Evolutionary conservation across 1,284 basidiomycete species (phyloP).

Genomic region (Sanghuangporus sanghuang): DNA sequence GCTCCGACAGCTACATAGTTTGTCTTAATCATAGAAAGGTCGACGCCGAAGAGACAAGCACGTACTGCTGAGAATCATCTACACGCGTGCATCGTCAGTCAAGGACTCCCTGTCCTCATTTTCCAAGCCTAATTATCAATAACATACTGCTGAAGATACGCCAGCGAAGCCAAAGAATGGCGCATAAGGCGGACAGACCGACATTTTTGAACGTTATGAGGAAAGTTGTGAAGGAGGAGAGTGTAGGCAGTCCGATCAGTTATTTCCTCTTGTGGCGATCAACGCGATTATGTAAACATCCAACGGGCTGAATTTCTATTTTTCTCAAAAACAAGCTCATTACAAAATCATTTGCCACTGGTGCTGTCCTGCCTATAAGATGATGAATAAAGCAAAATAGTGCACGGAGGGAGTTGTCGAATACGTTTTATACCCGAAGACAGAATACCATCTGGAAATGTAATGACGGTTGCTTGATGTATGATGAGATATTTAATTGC

Average conservation of each 20-base stretch:
- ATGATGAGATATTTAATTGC: too few species aligned
- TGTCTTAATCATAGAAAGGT: constrained; percentile 6
- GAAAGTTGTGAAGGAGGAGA: neutral
- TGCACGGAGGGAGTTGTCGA: too few species aligned
- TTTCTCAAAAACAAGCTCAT: too few species aligned
- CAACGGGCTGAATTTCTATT: neutral
- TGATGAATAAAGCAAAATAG: too few species aligned
- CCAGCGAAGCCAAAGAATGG: constrained; percentile 85
- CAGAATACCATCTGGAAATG: too few species aligned
- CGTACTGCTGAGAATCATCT: constrained; percentile 89
- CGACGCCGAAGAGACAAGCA: constrained; percentile 19
- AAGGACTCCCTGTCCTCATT: constrained; percentile 10
- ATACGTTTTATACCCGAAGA: too few species aligned
- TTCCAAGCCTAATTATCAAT: constrained; percentile 2
- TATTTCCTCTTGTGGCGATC: neutral
- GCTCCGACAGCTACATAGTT: constrained; percentile 74
- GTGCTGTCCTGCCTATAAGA: too few species aligned
- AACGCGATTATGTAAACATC: neutral
- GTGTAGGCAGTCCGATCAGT: neutral
- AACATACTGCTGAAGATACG: constrained; percentile 67
- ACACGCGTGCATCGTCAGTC: constrained; percentile 10
- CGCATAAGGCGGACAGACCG: constrained; percentile 73
- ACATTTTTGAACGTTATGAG: constrained; percentile 35
- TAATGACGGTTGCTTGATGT: too few species aligned
- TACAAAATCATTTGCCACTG: too few species aligned